Percentiles rank a stretch among this genome's conserved stretches.
phyloP scores from a whole-genome alignment of 2,329 filamentous ascomycete species.

The Clonostachys byssicola region DNA sequence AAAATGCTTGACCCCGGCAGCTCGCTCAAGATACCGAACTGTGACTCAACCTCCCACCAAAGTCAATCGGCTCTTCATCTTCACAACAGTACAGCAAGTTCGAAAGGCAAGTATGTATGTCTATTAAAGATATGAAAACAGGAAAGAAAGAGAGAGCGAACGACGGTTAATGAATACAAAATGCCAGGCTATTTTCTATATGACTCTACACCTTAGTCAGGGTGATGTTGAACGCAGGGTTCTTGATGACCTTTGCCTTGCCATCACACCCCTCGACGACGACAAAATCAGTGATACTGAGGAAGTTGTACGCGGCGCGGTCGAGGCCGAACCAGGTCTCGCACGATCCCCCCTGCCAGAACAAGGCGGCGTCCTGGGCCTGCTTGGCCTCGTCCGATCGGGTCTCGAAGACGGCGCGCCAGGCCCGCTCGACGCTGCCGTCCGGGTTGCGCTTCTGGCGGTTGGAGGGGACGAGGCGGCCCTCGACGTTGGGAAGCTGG shows the following conservation, averaged over 20 bases:
- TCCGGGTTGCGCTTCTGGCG: slow-evolving; percentile 6
- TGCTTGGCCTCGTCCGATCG: slow-evolving; percentile 7
- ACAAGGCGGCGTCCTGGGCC: slow-evolving; percentile 12
- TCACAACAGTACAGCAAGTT: too few species aligned
- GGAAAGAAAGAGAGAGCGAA: too few species aligned
- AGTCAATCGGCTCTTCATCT: too few species aligned
- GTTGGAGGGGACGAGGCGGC: slow-evolving; percentile 21
- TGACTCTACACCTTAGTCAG: slow-evolving; percentile 14
- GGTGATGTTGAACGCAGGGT: slow-evolving; percentile 16
- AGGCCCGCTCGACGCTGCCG: slow-evolving; percentile 12
- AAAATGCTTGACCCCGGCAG: too few species aligned
- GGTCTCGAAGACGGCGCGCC: slow-evolving; percentile 23
- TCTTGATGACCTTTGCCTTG: slow-evolving; percentile 9
- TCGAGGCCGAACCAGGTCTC: slow-evolving; percentile 23
- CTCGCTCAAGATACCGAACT: too few species aligned
- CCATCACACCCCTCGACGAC: slow-evolving; percentile 9
- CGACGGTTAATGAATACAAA: too few species aligned
- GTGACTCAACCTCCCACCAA: too few species aligned
- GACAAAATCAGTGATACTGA: slow-evolving; percentile 21
- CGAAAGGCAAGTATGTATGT: too few species aligned
- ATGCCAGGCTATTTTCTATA: too few species aligned
- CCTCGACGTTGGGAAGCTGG: slow-evolving; percentile 9
- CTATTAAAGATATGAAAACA: too few species aligned
- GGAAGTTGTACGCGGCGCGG: slow-evolving; percentile 21
- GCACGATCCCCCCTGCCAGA: slow-evolving; percentile 19